These are phyloP conservation scores for Colletotrichum tropicicola DNA, from an alignment of 2,329 filamentous ascomycete species.

Conservation along the genomic window DNA sequence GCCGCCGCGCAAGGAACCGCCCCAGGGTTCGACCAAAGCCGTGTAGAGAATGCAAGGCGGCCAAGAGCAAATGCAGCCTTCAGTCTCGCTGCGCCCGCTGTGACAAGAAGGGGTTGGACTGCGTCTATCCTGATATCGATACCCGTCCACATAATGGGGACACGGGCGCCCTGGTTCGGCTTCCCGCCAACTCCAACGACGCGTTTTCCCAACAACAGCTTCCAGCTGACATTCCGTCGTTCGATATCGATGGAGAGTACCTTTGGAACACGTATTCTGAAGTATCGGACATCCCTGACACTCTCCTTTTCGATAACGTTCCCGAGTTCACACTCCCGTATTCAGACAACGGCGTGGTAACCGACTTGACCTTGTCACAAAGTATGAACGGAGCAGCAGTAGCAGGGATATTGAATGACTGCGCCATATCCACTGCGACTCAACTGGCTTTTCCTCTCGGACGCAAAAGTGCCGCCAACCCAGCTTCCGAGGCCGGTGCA, in stretches of 20 bases:
- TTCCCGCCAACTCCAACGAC: neutral
- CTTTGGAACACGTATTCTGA: neutral
- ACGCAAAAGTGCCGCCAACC: neutral
- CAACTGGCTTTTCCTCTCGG: neutral
- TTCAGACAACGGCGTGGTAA: neutral
- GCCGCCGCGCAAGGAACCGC: neutral
- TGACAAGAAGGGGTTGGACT: conserved; percentile 13
- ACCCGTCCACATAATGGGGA: too few relatives aligned
- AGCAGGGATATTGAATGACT: neutral
- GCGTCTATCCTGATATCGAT: neutral
- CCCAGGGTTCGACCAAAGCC: conserved; percentile 15
- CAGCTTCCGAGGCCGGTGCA: neutral
- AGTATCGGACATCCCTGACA: neutral
- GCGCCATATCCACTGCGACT: neutral
- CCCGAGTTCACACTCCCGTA: too few relatives aligned
- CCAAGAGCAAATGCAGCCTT: conserved; percentile 25
- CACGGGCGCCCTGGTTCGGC: neutral
- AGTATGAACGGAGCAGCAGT: neutral
- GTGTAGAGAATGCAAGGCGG: conserved; percentile 20
- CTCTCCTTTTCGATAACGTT: neutral
- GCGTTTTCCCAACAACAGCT: neutral
- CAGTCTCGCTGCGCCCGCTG: conserved; percentile 16
- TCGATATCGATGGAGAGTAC: neutral
- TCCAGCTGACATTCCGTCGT: neutral
- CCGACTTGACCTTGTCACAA: neutral